Evolutionary conservation across 257 asterid genomes (phyloP).

Genomic region (Penstemon davidsonii): DNA sequence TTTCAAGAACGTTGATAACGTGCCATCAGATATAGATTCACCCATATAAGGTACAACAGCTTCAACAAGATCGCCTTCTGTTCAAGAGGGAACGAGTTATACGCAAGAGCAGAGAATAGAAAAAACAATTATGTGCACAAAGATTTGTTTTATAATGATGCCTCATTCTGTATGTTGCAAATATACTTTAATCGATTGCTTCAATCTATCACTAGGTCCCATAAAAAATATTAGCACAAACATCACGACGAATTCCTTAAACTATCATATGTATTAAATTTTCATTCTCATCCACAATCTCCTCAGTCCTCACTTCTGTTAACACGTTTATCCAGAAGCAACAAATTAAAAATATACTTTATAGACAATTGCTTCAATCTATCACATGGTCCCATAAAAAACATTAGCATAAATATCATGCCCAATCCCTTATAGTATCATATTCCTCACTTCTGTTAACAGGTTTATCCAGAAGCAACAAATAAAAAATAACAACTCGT

Average conservation of each 20-base stretch:
- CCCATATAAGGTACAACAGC: constrained; percentile 98
- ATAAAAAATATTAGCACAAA: constrained; percentile 8
- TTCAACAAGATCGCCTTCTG: constrained; percentile 72
- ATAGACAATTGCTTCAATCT: not conserved
- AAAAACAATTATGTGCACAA: constrained; percentile 10
- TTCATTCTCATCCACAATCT: not conserved
- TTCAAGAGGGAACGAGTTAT: constrained; percentile 22
- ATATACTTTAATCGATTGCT: not conserved
- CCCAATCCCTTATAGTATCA: no score
- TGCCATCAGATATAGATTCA: constrained; percentile 92
- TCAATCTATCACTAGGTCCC: not conserved
- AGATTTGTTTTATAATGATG: constrained; percentile 13
- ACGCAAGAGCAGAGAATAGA: not conserved
- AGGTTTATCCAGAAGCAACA: not conserved
- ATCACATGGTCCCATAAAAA: no score
- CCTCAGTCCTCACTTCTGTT: constrained; percentile 11
- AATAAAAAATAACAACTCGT: not conserved
- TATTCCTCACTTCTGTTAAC: not conserved
- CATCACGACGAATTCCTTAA: not conserved
- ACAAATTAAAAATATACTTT: not conserved
- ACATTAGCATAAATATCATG: no score
- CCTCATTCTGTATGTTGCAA: no score
- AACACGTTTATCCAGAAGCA: not conserved
- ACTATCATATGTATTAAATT: not conserved
- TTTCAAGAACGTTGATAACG: constrained; percentile 80